Evolutionary conservation across 805 yeast genomes (phyloP), one percentile per base, ranked within the genome.

Genomic region (Lachancea mirantina): DNA sequence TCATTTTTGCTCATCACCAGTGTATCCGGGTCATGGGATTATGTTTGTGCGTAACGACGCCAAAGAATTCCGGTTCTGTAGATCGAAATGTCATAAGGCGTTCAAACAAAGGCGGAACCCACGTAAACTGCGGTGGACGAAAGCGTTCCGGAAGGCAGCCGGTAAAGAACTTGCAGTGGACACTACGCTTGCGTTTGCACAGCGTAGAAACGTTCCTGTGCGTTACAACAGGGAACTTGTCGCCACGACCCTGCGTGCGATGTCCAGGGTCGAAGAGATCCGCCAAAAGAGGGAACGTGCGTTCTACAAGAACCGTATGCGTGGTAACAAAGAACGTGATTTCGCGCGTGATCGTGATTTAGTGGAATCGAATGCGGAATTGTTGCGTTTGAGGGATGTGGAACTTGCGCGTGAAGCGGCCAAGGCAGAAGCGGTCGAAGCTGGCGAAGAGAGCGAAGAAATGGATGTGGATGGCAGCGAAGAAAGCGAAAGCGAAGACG

Each of bases 51-150:
- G 98, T 65, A 92, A 92, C 60, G 98, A 92, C 56, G 95, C 97
- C 45, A 92, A 92, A 59, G 97, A 87, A 64, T 92, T 92, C 62
- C 72, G 95, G 52, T 92, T 92, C 68, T 92, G 98, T 53, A 84
- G 96, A 59, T 87, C 97, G 41, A 92, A 92, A 61, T 92, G 98
- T 68, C 98, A 92, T 67, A 85, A 88, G 60, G 81, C 87, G 35
- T 92, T 92, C 77, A 92, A 92, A 61, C 94, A 87, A 68, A 87
- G 95, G 71, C 80, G 98, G 65, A 92, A 92, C 68, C 98, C 98
- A 50, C 80, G 98, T 68, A 92, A 92, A 64, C 77, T 88, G 64
- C 83, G 75, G 65, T 92, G 98, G 98, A 92, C 98, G 36, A 92
- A 92, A 63, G 97, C 98, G 1, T 92, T 92, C 74, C 78, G 98